Evolutionary conservation across 2,329 filamentous ascomycete species (phyloP), one percentile per base, ranked within the genome.

Genomic region (Ophiostoma himal-ulmi): DNA sequence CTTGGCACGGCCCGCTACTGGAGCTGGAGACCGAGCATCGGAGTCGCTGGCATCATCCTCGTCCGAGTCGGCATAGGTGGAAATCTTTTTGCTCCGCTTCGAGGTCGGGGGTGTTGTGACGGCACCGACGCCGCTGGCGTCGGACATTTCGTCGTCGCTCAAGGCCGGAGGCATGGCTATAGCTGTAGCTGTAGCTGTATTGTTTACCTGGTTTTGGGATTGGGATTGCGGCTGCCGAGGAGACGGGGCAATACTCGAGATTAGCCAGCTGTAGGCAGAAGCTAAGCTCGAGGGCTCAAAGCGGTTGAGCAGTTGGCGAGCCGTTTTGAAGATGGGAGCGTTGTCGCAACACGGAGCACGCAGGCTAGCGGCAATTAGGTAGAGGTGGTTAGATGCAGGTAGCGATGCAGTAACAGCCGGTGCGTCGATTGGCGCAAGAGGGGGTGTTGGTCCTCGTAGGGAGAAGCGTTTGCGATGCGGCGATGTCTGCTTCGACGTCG

Each of bases 101-200:
- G 68, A 75, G 57, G 68, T 74, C 68, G 48, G 75, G 71, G 57
- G 74, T 36, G 68, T 75, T 37, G 68, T 77, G 20, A 74, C 74
- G 26, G 74, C 71, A 13, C 74, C 72, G 48, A 77, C 76, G 70
- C 74, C 77, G 30, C 70, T 71, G 14, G 67, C 52, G 13, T 79
- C 81, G 1, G 81, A 82, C 36, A 73, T 73, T 34, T 81, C 81
- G 36, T 82, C 80, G 72, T 82, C 81, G 73, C 81, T 83, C 52
- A 82, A 78, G 17, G 80, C 81, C 81, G 44, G 30, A 39, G 26
- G 44, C 52, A 70, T 41, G 36, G 20, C 52, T 26, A n/a, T 34
- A 8, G 26, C 1, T 62, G 57, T 34, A 13, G 10, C 57, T 62
- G 57, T 34, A 17, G 62, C n/a, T 26, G n/a, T 22, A 48, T 20